Evolutionary conservation across 192 early-diverging fungal genomes (phyloP).

Genomic region (Rhizoclosmatium globosum): DNA sequence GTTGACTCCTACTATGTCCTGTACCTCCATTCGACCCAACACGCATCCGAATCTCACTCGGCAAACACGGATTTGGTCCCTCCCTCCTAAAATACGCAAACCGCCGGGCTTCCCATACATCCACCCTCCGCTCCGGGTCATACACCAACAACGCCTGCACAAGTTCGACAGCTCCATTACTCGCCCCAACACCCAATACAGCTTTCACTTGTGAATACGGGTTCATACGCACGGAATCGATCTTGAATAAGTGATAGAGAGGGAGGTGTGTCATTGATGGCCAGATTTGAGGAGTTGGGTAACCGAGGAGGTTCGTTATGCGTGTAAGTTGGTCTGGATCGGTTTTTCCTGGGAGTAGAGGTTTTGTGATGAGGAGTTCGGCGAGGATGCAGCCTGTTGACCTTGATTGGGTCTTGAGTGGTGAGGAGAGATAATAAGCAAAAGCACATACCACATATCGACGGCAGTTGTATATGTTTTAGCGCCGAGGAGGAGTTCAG

Average conservation of each 20-base stretch:
- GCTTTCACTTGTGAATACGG: slow-evolving; percentile 68
- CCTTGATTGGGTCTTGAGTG: slow-evolving; percentile 52
- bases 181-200: slow-evolving; percentile 57
- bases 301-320: slow-evolving; percentile 88
- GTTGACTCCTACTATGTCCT: slow-evolving; percentile 6
- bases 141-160: slow-evolving; percentile 79
- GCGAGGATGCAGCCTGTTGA: slow-evolving; percentile 96
- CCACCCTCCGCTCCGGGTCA: slow-evolving; percentile 78
- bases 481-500: slow-evolving; percentile 88
- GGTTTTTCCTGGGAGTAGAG: slow-evolving; percentile 86
- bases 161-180: slow-evolving; percentile 63
- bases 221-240: slow-evolving; percentile 48
- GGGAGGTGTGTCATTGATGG: slow-evolving; percentile 77
- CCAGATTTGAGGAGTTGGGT: slow-evolving; percentile 84
- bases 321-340: slow-evolving; percentile 86
- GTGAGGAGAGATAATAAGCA: background rate
- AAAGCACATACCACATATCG: slow-evolving; percentile 73
- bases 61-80: slow-evolving; percentile 60
- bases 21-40: no score
- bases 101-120: slow-evolving; percentile 76
- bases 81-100: slow-evolving; percentile 81
- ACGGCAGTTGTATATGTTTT: slow-evolving; percentile 89
- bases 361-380: slow-evolving; percentile 79
- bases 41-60: slow-evolving; percentile 23
- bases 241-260: slow-evolving; percentile 59